These are phyloP conservation scores for Suhomyces bokatorum DNA, from an alignment of 1,139 yeast genomes.

Conservation along the genomic window DNA sequence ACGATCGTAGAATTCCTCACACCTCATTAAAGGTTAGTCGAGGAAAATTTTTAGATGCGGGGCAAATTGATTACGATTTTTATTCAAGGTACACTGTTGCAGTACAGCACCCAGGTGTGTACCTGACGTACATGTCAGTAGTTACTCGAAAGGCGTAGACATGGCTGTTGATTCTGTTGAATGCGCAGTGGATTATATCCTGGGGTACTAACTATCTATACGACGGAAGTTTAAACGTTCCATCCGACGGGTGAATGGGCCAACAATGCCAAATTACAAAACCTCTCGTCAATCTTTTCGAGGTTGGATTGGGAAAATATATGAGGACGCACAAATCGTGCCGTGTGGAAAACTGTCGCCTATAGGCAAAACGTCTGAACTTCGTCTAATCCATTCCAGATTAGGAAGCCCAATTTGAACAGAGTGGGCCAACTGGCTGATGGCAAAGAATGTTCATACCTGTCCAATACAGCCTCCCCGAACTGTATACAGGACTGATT, in stretches of 20 bases:
- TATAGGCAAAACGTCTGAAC: background rate
- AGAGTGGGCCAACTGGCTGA: background rate
- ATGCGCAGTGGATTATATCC: background rate
- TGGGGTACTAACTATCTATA: background rate
- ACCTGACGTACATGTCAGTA: too few relatives aligned
- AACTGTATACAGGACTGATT: background rate
- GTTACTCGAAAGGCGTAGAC: too few relatives aligned
- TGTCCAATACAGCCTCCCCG: slow-evolving; percentile 1
- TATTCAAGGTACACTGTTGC: background rate
- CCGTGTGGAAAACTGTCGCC: background rate
- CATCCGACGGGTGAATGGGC: background rate
- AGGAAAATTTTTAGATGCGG: background rate
- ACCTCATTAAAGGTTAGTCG: background rate
- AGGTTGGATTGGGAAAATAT: background rate
- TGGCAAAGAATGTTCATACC: slow-evolving; percentile 1
- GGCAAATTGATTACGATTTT: background rate
- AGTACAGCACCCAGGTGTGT: too few relatives aligned
- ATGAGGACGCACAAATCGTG: slow-evolving; percentile 1
- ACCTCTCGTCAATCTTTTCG: slow-evolving; percentile 1
- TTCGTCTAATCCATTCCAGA: slow-evolving; percentile 1
- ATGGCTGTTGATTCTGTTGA: background rate
- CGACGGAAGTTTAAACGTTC: too few relatives aligned
- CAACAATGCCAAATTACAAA: background rate
- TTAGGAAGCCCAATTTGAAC: background rate
- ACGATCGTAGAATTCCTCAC: too few relatives aligned